These are phyloP conservation scores for Pyrus betulifolia DNA, from an alignment of 306 rosid genomes.

Conservation along the genomic window DNA sequence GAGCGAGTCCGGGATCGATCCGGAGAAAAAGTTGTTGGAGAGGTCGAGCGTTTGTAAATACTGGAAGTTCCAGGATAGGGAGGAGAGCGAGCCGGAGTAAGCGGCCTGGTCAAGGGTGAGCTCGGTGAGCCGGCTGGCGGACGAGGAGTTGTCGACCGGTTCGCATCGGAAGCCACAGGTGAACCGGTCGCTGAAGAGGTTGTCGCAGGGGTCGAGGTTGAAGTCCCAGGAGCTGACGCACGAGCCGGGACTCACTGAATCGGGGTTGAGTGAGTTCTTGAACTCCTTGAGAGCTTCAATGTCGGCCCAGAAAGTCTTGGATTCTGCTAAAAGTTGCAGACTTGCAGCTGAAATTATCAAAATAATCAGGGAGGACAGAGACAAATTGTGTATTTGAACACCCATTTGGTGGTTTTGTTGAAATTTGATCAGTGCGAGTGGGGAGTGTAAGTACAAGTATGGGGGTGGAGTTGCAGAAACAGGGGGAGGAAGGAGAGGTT, in stretches of 20 bases:
- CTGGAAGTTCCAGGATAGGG: conserved; percentile 55
- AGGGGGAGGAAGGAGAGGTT: background rate
- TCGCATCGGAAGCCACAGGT: conserved; percentile 86
- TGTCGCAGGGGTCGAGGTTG: conserved; percentile 68
- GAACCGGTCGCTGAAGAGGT: conserved; percentile 55
- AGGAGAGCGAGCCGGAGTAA: conserved; percentile 43
- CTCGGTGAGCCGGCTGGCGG: conserved; percentile 52
- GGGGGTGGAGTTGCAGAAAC: background rate
- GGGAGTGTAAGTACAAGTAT: background rate
- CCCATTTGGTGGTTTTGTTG: conserved; percentile 27
- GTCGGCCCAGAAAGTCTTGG: conserved; percentile 60
- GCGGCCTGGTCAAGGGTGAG: conserved; percentile 82
- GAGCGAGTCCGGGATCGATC: conserved; percentile 41
- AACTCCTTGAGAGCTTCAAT: conserved; percentile 40
- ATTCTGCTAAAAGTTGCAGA: conserved; percentile 12
- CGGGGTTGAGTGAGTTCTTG: conserved; percentile 29
- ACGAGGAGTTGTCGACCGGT: conserved; percentile 20
- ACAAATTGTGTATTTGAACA: background rate
- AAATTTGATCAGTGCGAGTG: background rate
- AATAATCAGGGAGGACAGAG: conserved; percentile 7
- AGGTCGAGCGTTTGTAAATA: conserved; percentile 61
- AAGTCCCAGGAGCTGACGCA: conserved; percentile 75
- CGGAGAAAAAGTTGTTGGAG: conserved; percentile 61
- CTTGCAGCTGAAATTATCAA: background rate
- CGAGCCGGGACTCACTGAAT: conserved; percentile 46